Conservation (phyloP, 208 protist species). For the Crithidia fasciculata region DNA sequence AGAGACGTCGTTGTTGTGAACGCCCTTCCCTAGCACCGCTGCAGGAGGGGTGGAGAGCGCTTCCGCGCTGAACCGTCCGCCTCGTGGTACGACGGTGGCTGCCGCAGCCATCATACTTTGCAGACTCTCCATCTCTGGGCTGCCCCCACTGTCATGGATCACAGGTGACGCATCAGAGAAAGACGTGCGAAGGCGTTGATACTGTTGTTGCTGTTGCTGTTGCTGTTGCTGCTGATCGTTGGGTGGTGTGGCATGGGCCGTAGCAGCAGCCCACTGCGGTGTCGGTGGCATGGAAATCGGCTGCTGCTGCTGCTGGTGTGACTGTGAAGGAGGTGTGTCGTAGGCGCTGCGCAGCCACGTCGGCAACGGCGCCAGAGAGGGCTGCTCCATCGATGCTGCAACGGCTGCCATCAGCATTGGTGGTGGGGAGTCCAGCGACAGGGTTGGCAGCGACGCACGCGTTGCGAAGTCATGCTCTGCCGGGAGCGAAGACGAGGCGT, state of each 20-base stretch:
- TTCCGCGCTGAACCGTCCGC: too few relatives aligned
- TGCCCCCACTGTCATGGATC: too few relatives aligned
- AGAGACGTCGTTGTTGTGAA: not conserved
- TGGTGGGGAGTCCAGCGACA: too few relatives aligned
- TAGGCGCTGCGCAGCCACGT: too few relatives aligned
- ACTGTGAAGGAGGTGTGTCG: too few relatives aligned
- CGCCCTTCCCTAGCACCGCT: not conserved
- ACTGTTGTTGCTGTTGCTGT: constrained; percentile 1
- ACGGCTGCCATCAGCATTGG: too few relatives aligned
- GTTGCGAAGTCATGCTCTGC: too few relatives aligned
- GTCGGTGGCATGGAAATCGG: not conserved
- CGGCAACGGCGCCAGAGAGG: not conserved
- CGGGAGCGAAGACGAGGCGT: too few relatives aligned
- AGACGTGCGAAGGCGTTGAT: not conserved
- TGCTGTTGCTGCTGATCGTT: not conserved
- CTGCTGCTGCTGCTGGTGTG: not conserved
- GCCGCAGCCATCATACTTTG: not conserved
- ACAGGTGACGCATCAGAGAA: not conserved
- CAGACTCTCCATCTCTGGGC: not conserved
- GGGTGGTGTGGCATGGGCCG: too few relatives aligned
- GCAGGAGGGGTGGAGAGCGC: too few relatives aligned
- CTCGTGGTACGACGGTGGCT: not conserved
- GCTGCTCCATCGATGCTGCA: not conserved
- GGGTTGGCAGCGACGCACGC: too few relatives aligned
- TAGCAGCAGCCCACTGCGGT: too few relatives aligned